Percentiles rank a stretch among this genome's conserved stretches.
phyloP scores from a whole-genome alignment of 2,329 filamentous ascomycete genomes.

The Pseudocercospora macadamiae region DNA sequence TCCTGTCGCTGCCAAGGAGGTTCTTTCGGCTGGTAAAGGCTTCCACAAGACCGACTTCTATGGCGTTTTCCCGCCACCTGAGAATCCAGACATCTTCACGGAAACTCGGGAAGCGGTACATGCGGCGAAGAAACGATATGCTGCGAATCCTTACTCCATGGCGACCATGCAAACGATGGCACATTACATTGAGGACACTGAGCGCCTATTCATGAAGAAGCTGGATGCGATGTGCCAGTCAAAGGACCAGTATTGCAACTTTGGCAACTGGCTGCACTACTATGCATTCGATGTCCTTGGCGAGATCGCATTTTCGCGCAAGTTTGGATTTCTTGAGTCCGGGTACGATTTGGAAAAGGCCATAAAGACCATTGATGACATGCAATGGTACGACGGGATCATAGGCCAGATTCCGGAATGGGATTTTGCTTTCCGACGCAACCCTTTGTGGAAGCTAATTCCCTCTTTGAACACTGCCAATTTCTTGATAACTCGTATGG shows the following conservation, averaged over 20 bases:
- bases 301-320: slow-evolving; percentile 45
- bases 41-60: slow-evolving; percentile 41
- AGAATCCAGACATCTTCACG: slow-evolving; percentile 63
- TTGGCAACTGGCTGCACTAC: slow-evolving; percentile 47
- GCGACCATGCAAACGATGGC: slow-evolving; percentile 56
- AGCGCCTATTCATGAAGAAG: slow-evolving; percentile 50
- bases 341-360: slow-evolving; percentile 55
- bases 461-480: slow-evolving; percentile 51
- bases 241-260: slow-evolving; percentile 44
- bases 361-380: slow-evolving; percentile 57
- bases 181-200: slow-evolving; percentile 57
- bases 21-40: slow-evolving; percentile 36
- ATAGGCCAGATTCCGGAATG: slow-evolving; percentile 57
- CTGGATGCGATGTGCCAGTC: slow-evolving; percentile 46
- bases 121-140: slow-evolving; percentile 55
- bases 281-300: slow-evolving; percentile 43
- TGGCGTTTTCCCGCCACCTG: slow-evolving; percentile 57
- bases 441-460: slow-evolving; percentile 53
- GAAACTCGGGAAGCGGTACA: slow-evolving; percentile 59
- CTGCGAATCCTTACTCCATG: slow-evolving; percentile 54
- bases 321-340: slow-evolving; percentile 57
- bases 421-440: slow-evolving; percentile 53
- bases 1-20: slow-evolving; percentile 34
- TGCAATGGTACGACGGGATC: slow-evolving; percentile 57
- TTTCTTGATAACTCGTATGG: slow-evolving; percentile 57